These are phyloP conservation scores for Picochlorum sp. DNA, from an alignment of 139 green algal genomes.

Conservation along the genomic window DNA sequence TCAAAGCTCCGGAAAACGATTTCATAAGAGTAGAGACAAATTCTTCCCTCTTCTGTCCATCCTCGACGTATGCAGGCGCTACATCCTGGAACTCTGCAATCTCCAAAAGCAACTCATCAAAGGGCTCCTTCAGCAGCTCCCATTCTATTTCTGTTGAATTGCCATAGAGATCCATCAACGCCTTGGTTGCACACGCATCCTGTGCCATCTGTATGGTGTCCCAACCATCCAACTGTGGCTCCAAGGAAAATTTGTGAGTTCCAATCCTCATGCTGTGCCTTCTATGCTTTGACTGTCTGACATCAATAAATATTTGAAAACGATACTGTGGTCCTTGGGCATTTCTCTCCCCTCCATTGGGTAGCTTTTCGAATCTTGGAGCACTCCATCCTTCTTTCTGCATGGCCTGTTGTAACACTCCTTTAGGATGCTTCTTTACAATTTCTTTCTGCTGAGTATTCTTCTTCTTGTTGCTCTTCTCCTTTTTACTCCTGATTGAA, in stretches of 20 bases:
- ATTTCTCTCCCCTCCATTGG: conserved; percentile 31
- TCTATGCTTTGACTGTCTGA: not conserved
- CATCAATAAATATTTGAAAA: conserved; percentile 34
- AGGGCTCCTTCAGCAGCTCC: conserved; percentile 29
- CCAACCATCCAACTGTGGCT: conserved; percentile 52
- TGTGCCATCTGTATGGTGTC: conserved; percentile 70
- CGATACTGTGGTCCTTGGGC: conserved; percentile 17
- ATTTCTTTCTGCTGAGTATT: not conserved
- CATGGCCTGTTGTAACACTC: conserved; percentile 79
- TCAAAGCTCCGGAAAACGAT: too few relatives aligned
- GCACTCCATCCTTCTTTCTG: conserved; percentile 46
- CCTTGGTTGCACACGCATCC: conserved; percentile 66
- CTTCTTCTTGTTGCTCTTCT: conserved; percentile 19
- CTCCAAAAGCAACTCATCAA: conserved; percentile 41
- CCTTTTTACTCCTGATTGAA: conserved; percentile 7
- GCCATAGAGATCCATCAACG: conserved; percentile 33
- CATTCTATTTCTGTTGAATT: conserved; percentile 7
- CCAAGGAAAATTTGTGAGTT: conserved; percentile 23
- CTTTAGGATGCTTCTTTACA: conserved; percentile 50
- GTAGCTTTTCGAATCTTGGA: conserved; percentile 60
- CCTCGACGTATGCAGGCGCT: too few relatives aligned
- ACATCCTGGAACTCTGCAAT: conserved; percentile 24
- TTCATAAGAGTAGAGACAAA: too few relatives aligned
- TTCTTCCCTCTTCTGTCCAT: too few relatives aligned
- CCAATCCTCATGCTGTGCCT: not conserved